A percentile compares a stretch with the other conserved stretches of the same genome.
These are phyloP conservation scores for Myxozyma neotropica DNA, from an alignment of 805 yeast genomes.

Conservation along the genomic window DNA sequence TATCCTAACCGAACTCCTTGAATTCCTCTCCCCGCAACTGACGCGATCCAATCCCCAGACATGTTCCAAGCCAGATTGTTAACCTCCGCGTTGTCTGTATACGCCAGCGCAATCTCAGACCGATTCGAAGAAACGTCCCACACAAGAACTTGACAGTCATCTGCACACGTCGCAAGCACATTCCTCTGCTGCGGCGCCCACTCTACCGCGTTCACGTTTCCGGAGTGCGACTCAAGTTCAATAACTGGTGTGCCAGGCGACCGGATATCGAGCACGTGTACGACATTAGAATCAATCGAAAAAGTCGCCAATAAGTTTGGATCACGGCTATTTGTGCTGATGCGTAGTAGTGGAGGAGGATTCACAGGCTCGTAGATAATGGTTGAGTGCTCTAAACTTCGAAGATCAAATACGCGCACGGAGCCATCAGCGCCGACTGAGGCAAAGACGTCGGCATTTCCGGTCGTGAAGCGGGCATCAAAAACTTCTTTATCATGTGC, in stretches of 20 bases:
- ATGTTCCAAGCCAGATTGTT: constrained; percentile 76
- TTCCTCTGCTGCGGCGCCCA: constrained; percentile 79
- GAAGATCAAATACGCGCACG: constrained; percentile 84
- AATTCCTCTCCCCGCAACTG: constrained; percentile 66
- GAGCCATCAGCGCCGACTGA: constrained; percentile 96
- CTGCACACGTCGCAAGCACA: constrained; percentile 69
- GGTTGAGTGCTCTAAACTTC: constrained; percentile 82
- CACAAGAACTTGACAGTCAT: constrained; percentile 60
- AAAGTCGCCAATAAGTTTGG: constrained; percentile 82
- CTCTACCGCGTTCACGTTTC: constrained; percentile 67
- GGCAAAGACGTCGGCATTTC: constrained; percentile 76
- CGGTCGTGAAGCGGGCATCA: constrained; percentile 82
- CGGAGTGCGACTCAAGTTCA: constrained; percentile 67
- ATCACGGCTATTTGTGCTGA: constrained; percentile 78
- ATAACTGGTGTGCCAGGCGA: constrained; percentile 81
- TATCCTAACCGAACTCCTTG: constrained; percentile 53
- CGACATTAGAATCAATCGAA: constrained; percentile 66
- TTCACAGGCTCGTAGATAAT: constrained; percentile 73
- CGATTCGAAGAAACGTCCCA: constrained; percentile 53
- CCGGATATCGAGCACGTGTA: constrained; percentile 78
- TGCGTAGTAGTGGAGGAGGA: constrained; percentile 64
- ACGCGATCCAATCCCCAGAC: constrained; percentile 80
- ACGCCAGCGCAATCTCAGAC: constrained; percentile 47
- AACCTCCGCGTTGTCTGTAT: constrained; percentile 67
- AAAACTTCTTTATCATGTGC: constrained; percentile 96